Conservation (phyloP, 495 filamentous ascomycete genomes). For the Neurospora terricola region DNA sequence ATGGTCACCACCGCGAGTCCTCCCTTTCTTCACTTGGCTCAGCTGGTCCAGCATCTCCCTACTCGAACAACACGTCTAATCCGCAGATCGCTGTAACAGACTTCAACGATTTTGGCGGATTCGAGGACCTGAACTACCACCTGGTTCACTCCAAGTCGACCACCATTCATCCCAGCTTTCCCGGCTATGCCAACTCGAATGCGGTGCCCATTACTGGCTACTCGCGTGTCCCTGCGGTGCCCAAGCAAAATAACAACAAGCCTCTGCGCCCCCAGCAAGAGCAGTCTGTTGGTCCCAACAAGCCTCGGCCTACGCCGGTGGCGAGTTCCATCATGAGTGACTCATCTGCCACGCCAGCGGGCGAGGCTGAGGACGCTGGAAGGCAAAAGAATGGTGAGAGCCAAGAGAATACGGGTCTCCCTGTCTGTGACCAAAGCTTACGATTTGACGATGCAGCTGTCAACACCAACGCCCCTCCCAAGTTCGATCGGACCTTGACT, state of each 20-base stretch:
- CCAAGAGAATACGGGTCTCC: constrained; percentile 38
- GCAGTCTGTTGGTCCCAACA: constrained; percentile 17
- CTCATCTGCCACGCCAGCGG: constrained; percentile 45
- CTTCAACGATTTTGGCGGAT: constrained; percentile 25
- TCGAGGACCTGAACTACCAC: constrained; percentile 33
- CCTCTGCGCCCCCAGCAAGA: constrained; percentile 28
- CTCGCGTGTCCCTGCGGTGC: constrained; percentile 18
- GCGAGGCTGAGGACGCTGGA: constrained; percentile 36
- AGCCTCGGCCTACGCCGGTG: constrained; percentile 37
- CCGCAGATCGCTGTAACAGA: constrained; percentile 43
- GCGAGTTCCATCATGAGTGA: constrained; percentile 42
- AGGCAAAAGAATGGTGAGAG: constrained; percentile 39
- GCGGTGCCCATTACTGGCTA: constrained; percentile 14
- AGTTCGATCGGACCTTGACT: constrained; percentile 76
- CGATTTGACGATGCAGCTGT: constrained; percentile 33
- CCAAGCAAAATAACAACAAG: constrained; percentile 25
- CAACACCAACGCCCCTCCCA: constrained; percentile 47
- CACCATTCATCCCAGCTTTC: constrained; percentile 25
- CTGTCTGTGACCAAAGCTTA: constrained; percentile 33
- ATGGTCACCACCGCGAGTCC: constrained; percentile 44
- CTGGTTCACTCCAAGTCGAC: constrained; percentile 24
- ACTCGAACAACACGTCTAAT: constrained; percentile 38
- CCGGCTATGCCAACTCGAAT: constrained; percentile 13
- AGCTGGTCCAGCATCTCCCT: constrained; percentile 44
- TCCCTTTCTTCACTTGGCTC: constrained; percentile 48